Evolutionary conservation across 2,329 filamentous ascomycete genomes (phyloP).

Genomic region (Colletotrichum falcatum): DNA sequence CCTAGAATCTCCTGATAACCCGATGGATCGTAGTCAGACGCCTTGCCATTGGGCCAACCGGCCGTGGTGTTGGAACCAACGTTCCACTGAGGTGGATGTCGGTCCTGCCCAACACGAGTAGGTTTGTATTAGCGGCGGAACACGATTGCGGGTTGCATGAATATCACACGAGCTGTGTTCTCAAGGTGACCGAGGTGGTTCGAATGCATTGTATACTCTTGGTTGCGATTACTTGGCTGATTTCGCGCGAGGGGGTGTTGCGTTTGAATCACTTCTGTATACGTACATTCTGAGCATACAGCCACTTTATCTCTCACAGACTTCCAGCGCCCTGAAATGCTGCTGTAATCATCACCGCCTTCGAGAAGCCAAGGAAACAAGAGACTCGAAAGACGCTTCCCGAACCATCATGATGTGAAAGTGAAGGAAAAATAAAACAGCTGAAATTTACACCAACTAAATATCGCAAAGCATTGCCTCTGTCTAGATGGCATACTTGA

Average conservation of each 20-base stretch:
- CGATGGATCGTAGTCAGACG: constrained; percentile 54
- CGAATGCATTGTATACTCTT: neutral
- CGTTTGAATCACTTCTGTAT: neutral
- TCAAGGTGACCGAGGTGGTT: neutral
- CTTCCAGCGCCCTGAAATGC: neutral
- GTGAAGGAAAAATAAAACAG: too few species aligned
- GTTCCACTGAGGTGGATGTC: constrained; percentile 20
- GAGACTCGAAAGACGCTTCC: neutral
- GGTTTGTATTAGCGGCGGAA: neutral
- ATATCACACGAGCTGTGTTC: neutral
- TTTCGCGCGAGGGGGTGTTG: neutral
- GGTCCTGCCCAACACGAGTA: rapidly evolving
- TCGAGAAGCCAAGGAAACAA: neutral
- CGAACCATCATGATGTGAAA: neutral
- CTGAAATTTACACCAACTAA: neutral
- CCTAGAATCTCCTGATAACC: constrained; percentile 38
- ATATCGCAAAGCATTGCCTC: neutral
- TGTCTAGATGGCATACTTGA: constrained; percentile 46
- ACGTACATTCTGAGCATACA: neutral
- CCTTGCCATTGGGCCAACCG: constrained; percentile 55
- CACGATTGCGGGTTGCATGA: neutral
- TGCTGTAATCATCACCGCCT: neutral
- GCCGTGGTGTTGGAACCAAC: neutral
- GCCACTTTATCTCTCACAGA: neutral
- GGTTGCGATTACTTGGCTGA: neutral